Evolutionary conservation across 768 basidiomycete genomes (phyloP), one percentile per base, ranked within the genome.

Genomic region (Auricularia heimuer): DNA sequence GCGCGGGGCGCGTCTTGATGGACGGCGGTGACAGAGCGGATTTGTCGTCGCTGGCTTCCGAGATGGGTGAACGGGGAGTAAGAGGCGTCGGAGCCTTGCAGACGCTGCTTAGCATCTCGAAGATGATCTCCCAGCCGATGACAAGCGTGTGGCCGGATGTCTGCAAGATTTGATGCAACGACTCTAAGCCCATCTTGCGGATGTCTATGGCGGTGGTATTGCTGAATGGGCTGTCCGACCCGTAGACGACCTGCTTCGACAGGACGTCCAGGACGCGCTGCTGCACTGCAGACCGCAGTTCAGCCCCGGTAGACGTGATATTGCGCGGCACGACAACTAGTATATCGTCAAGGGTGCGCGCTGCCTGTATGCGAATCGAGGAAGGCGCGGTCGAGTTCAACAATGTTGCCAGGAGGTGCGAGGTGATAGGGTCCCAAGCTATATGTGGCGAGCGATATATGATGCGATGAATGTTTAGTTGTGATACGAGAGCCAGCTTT

Each of bases 51-150:
- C n/a, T 44, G 75, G 68, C 64, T 80, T 61, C 60, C 18, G 3
- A 82, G 79, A 65, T 84, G 80, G 54, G 74, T 68, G 3, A 79
- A 79, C 21, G 65, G 65, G n/a, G 77, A 73, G 47, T 74, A 29
- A 72, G 65, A 3, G 76, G 75, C 1, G 77, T 66, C 0, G 78
- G 74, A 1, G 88, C 81, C 61, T 82, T 83, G 74, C 94, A 98
- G 10, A 97, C 92, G 65, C 91, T 93, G 51, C 86, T 85, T 4
- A 99, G 80, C 83, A 98, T 94, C 68, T 88, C 84, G 73, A 98
- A 98, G 69, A 98, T 93, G 0, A 81, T 89, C 69, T 90, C 88
- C 96, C 96, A 99, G 0, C 97, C 96, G 14, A 90, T 85, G 7
- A 94, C 83, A 1, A 99, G 80, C 0, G 93, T 94, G 74, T 98